Evolutionary conservation across 495 filamentous ascomycete genomes (phyloP), one percentile per base, ranked within the genome.

Genomic region (Hypoxylon fragiforme): DNA sequence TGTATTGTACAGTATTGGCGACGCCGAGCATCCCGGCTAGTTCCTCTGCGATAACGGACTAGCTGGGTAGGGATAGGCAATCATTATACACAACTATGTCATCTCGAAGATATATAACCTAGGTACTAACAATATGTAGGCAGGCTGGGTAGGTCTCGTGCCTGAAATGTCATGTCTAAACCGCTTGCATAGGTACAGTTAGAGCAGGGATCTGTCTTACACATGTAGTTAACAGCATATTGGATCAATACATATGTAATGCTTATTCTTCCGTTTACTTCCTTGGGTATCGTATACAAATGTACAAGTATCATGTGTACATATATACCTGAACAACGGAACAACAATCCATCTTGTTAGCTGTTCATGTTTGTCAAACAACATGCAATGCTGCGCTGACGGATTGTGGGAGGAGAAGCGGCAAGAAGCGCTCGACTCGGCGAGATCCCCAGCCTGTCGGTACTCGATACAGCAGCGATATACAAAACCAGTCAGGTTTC

Each of bases 401-500:
- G 19, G 46, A n/a, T 42, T 24, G 28, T 55, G 9, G 24, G 9
- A 9, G 4, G 24, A 4, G 32, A 14, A 51, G 34, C 46, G 41
- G 45, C 51, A 48, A 6, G 46, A 28, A 55, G 57, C 51, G 46
- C 48, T 37, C 44, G 38, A 59, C 50, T 48, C 57, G 51, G 46
- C 22, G 47, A 45, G 35, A 3, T 52, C 46, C 52, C 58, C 58
- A 51, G 38, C 32, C 58, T 48, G 30, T 35, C 47, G 52, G 58
- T 56, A 56, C 52, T 62, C 45, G 51, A 56, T 53, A 52, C 19
- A 55, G 57, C 50, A 55, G 57, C 44, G 45, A 60, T 60, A 48
- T 60, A 48, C 37, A 48, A 48, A 30, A 24, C 45, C 50, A 50
- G 24, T 55, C 51, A 46, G 51, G 36, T 47, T 55, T 55, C 57